phyloP scores from a whole-genome alignment of 164 flowering plant genomes.

The Umbilicus rupestris region DNA sequence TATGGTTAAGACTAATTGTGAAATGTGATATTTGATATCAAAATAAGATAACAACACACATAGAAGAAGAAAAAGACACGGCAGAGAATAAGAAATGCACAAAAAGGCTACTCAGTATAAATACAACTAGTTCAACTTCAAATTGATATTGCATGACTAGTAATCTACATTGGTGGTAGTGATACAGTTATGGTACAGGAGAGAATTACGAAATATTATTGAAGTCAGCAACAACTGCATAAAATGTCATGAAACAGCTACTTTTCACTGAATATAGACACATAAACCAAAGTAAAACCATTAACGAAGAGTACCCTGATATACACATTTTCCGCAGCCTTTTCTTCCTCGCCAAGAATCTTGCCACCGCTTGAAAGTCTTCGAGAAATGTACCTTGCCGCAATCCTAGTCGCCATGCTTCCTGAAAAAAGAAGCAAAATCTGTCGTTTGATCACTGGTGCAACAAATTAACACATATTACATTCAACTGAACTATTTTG shows the following conservation, averaged over 20 bases:
- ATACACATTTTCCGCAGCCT: slow-evolving; percentile 89
- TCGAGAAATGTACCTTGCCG: slow-evolving; percentile 43
- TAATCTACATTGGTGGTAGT: too few species aligned
- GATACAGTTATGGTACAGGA: background rate
- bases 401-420: slow-evolving; percentile 49
- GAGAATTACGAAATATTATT: background rate
- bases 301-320: slow-evolving; percentile 48
- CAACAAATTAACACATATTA: background rate
- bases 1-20: too few species aligned
- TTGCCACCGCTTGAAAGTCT: slow-evolving; percentile 72
- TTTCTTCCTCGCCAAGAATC: slow-evolving; percentile 79
- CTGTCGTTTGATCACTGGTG: background rate
- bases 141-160: too few species aligned
- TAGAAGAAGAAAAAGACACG: too few species aligned
- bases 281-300: background rate
- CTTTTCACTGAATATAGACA: too few species aligned
- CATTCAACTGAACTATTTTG: background rate
- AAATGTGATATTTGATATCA: too few species aligned
- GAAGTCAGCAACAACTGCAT: background rate
- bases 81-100: too few species aligned
- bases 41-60: too few species aligned
- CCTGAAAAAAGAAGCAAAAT: background rate
- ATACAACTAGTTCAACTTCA: too few species aligned
- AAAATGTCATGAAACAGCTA: background rate
- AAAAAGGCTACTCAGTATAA: too few species aligned